Conservation (phyloP, 352 stramenopile species). For the Pythium aristosporum region DNA sequence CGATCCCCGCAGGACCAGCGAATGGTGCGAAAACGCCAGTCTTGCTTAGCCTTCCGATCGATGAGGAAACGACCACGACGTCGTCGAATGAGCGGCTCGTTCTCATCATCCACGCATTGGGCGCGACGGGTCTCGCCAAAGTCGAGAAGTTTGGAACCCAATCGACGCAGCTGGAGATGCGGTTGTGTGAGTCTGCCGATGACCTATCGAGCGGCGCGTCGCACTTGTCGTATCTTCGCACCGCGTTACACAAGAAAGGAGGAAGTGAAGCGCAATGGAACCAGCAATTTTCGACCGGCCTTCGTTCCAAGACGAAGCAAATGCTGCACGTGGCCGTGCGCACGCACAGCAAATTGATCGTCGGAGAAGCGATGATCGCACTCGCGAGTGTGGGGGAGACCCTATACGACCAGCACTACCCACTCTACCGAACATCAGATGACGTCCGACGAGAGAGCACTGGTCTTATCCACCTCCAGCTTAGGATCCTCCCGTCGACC, state of each 20-base stretch:
- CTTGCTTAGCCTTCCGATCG: conserved; percentile 48
- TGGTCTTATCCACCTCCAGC: conserved; percentile 66
- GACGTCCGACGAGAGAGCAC: conserved; percentile 24
- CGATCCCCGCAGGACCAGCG: conserved; percentile 10
- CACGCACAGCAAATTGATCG: conserved; percentile 61
- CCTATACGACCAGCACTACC: conserved; percentile 67
- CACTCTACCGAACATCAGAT: conserved; percentile 34
- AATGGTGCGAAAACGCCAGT: conserved; percentile 21
- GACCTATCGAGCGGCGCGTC: conserved; percentile 15
- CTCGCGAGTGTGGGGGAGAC: conserved; percentile 42
- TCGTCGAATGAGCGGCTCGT: conserved; percentile 25
- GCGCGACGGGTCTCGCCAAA: conserved; percentile 55
- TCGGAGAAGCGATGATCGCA: conserved; percentile 55
- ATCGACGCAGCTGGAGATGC: conserved; percentile 68
- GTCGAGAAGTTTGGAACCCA: conserved; percentile 79
- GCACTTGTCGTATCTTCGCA: conserved; percentile 43
- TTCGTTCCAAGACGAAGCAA: conserved; percentile 57
- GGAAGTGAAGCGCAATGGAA: conserved; percentile 84
- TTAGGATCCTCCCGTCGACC: conserved; percentile 55
- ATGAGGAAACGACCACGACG: conserved; percentile 21
- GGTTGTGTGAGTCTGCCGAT: conserved; percentile 28
- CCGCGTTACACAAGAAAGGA: conserved; percentile 74
- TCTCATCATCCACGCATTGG: conserved; percentile 60
- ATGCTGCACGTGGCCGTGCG: conserved; percentile 55
- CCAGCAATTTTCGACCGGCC: conserved; percentile 60